Percentiles rank a stretch among this genome's conserved stretches.
Evolutionary conservation across 2,329 filamentous ascomycete genomes (phyloP).

Genomic region (Phaeosphaeria sp.): DNA sequence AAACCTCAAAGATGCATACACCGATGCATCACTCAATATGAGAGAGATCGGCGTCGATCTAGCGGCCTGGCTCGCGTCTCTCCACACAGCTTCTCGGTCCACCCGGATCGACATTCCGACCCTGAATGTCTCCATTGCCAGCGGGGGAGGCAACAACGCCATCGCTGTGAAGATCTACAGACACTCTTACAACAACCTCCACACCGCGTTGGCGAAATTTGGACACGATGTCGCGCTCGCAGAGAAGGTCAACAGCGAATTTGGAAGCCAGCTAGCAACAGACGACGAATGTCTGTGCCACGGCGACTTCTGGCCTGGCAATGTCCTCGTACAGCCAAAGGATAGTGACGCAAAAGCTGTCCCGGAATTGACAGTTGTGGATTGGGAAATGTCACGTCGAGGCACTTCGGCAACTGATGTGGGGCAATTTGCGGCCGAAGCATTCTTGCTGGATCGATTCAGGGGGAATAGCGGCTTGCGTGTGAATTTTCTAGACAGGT

Average conservation of each 20-base stretch:
- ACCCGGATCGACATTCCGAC: neutral
- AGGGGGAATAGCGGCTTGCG: conserved; percentile 36
- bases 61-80: conserved; percentile 40
- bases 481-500: conserved; percentile 35
- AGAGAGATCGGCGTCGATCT: conserved; percentile 29
- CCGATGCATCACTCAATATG: conserved; percentile 23
- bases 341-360: neutral
- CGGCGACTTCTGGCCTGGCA: conserved; percentile 50
- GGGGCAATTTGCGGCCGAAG: conserved; percentile 47
- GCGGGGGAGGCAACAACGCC: conserved; percentile 29
- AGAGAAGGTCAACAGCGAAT: conserved; percentile 33
- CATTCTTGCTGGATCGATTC: conserved; percentile 46
- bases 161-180: conserved; percentile 37
- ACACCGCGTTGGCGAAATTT: conserved; percentile 24
- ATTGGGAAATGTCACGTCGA: conserved; percentile 46
- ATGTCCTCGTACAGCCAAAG: conserved; percentile 35
- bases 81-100: conserved; percentile 26
- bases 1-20: conserved; percentile 44
- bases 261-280: conserved; percentile 28
- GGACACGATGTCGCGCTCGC: conserved; percentile 33
- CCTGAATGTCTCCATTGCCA: conserved; percentile 13
- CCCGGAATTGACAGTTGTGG: conserved; percentile 37
- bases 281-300: conserved; percentile 47
- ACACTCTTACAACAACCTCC: conserved; percentile 38
- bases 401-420: conserved; percentile 47